These are phyloP conservation scores for Tricholoma sp. DNA, from an alignment of 768 basidiomycete genomes.

Conservation along the genomic window DNA sequence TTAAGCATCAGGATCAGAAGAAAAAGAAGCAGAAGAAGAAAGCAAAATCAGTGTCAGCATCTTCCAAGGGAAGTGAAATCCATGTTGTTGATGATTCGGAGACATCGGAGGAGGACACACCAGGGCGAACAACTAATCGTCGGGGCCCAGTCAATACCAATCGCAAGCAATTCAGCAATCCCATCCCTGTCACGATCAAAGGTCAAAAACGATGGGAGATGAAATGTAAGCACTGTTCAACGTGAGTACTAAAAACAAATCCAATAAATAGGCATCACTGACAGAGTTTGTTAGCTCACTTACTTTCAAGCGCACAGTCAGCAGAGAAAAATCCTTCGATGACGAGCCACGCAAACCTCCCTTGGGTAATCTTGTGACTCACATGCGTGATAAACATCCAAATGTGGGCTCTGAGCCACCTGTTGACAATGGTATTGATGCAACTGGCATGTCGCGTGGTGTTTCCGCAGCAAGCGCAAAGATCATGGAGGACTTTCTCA, in stretches of 20 bases:
- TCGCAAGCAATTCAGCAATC: neutral
- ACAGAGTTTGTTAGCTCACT: constrained; percentile 1
- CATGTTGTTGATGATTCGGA: neutral
- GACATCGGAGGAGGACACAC: neutral
- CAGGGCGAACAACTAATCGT: neutral
- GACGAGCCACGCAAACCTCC: constrained; percentile 8
- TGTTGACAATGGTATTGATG: neutral
- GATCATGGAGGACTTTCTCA: constrained; percentile 15
- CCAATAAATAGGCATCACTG: neutral
- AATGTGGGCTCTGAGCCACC: neutral
- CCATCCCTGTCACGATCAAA: neutral
- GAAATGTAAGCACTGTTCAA: constrained; percentile 9
- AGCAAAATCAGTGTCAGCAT: neutral
- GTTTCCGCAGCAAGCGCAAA: constrained; percentile 7
- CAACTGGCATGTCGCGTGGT: neutral
- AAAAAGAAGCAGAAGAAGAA: neutral
- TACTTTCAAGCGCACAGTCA: constrained; percentile 4
- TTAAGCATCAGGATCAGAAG: neutral
- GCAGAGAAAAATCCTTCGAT: constrained; percentile 4
- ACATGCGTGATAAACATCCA: constrained; percentile 3
- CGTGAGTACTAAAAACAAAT: neutral
- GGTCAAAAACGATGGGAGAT: constrained; percentile 7
- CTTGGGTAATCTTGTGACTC: constrained; percentile 11
- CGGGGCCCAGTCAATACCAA: neutral
- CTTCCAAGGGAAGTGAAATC: neutral